Percentiles rank a stretch among this genome's conserved stretches.
Conservation (phyloP, 768 basidiomycete species). For the Boletus reticulatus region DNA sequence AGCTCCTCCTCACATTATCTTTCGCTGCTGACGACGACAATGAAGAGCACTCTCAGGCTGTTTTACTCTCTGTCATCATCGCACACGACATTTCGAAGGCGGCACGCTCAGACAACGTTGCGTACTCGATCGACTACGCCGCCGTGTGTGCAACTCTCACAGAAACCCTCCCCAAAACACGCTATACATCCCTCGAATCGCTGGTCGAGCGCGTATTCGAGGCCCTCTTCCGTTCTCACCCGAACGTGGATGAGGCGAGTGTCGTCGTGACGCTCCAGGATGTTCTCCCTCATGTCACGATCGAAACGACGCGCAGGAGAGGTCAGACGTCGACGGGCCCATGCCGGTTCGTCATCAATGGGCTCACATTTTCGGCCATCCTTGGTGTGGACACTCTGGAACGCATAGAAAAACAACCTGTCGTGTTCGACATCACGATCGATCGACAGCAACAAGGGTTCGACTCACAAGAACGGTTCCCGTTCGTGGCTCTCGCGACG, state of each 20-base stretch:
- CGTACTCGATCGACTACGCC: constrained; percentile 65
- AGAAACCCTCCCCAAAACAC: constrained; percentile 18
- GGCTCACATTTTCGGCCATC: constrained; percentile 51
- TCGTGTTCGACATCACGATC: constrained; percentile 51
- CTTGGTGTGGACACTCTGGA: constrained; percentile 72
- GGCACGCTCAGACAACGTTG: constrained; percentile 52
- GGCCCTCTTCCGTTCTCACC: constrained; percentile 35
- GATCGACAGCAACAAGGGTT: neutral
- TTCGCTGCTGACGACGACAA: constrained; percentile 35
- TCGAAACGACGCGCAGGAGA: constrained; percentile 37
- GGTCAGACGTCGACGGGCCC: constrained; percentile 15
- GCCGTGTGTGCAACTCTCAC: constrained; percentile 32
- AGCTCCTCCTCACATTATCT: constrained; percentile 43
- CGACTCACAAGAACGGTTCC: neutral
- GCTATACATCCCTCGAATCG: constrained; percentile 45
- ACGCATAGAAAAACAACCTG: constrained; percentile 58
- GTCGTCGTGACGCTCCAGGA: constrained; percentile 48
- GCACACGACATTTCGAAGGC: constrained; percentile 47
- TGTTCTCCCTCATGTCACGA: constrained; percentile 42
- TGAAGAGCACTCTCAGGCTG: constrained; percentile 42
- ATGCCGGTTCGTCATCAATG: constrained; percentile 28
- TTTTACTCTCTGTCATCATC: constrained; percentile 52
- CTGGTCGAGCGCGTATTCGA: constrained; percentile 42
- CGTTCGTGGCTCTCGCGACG: constrained; percentile 26
- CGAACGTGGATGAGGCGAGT: constrained; percentile 35